phyloP scores from a whole-genome alignment of 768 basidiomycete genomes.

The Phylloporus sp. region DNA sequence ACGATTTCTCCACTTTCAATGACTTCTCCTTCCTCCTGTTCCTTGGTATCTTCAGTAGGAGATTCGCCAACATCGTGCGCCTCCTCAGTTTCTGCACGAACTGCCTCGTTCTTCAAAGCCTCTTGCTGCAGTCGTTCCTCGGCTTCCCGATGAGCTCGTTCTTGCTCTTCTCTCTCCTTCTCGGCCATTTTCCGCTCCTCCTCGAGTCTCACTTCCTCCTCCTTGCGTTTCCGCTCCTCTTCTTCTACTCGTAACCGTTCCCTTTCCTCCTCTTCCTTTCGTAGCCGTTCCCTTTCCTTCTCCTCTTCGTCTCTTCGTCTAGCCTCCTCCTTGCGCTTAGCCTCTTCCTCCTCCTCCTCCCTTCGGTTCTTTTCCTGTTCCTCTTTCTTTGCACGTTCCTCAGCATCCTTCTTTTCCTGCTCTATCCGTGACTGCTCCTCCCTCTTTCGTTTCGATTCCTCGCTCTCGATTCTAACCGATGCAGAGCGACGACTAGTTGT shows the following conservation, averaged over 20 bases:
- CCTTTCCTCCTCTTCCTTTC: constrained; percentile 39
- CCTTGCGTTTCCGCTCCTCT: constrained; percentile 34
- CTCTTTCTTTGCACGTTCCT: constrained; percentile 35
- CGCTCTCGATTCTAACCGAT: constrained; percentile 61
- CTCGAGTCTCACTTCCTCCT: constrained; percentile 25
- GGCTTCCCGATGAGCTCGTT: constrained; percentile 35
- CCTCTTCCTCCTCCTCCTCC: constrained; percentile 46
- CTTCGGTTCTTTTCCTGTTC: constrained; percentile 35
- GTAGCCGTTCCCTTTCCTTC: constrained; percentile 37
- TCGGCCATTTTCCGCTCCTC: constrained; percentile 30
- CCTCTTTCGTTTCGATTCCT: constrained; percentile 50
- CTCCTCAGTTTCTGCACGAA: constrained; percentile 36
- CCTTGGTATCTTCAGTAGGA: constrained; percentile 43
- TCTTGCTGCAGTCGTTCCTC: constrained; percentile 31
- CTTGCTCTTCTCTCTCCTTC: constrained; percentile 40
- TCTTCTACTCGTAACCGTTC: constrained; percentile 30
- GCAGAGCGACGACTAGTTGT: constrained; percentile 24
- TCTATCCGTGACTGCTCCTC: constrained; percentile 42
- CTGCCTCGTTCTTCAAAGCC: constrained; percentile 16
- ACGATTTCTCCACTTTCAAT: constrained; percentile 30
- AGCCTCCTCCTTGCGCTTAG: constrained; percentile 38
- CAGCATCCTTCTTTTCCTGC: constrained; percentile 37
- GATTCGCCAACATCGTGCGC: constrained; percentile 31
- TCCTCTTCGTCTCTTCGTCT: constrained; percentile 45
- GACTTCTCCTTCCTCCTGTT: constrained; percentile 39